phyloP scores from a whole-genome alignment of 257 asterid species.

The Fraxinus excelsior region DNA sequence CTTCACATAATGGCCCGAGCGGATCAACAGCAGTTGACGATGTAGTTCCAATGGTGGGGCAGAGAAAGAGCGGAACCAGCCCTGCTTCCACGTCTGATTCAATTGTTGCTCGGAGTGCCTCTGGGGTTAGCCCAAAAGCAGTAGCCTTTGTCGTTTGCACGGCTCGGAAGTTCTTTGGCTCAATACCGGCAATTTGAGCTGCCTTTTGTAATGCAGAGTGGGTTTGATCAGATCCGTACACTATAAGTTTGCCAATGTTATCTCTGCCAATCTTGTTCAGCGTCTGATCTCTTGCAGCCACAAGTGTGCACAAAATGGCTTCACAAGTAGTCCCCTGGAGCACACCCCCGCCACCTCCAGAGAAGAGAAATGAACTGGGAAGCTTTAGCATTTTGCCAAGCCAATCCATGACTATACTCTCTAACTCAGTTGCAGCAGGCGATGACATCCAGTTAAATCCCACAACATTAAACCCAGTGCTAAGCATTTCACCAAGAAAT shows the following conservation, averaged over 20 bases:
- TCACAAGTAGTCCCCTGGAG: slow-evolving; percentile 77
- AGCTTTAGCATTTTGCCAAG: slow-evolving; percentile 64
- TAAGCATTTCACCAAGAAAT: slow-evolving; percentile 68
- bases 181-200: slow-evolving; percentile 65
- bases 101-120: slow-evolving; percentile 39
- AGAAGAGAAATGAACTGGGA: slow-evolving; percentile 57
- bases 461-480: slow-evolving; percentile 73
- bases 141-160: slow-evolving; percentile 40
- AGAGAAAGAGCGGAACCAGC: slow-evolving; percentile 56
- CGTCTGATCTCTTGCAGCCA: slow-evolving; percentile 64
- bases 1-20: slow-evolving; percentile 46
- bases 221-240: slow-evolving; percentile 77
- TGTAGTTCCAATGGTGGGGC: slow-evolving; percentile 74
- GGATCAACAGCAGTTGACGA: slow-evolving; percentile 70
- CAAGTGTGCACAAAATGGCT: slow-evolving; percentile 59
- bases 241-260: slow-evolving; percentile 49
- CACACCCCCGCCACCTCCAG: slow-evolving; percentile 87
- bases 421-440: slow-evolving; percentile 86
- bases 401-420: slow-evolving; percentile 86
- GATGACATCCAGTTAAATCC: slow-evolving; percentile 90
- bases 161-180: slow-evolving; percentile 51
- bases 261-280: slow-evolving; percentile 51
- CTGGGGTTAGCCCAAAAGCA: slow-evolving; percentile 44
- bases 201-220: slow-evolving; percentile 68
- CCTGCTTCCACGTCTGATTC: slow-evolving; percentile 50